Percentiles rank a stretch among this genome's conserved stretches.
Evolutionary conservation across 164 flowering plant species (phyloP).

Genomic region (Vitis labrusca): DNA sequence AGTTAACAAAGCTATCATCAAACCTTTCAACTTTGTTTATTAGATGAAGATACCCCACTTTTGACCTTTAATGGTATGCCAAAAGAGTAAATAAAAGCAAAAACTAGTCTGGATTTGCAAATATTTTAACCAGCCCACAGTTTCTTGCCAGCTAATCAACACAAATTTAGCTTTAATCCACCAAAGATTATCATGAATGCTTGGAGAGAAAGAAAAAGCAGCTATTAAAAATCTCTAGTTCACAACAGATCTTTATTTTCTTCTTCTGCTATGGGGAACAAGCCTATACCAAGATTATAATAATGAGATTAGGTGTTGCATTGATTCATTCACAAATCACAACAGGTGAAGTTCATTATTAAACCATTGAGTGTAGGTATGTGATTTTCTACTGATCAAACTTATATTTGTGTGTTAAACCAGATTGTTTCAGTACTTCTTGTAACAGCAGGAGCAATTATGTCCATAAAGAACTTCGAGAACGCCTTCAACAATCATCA

Average conservation of each 20-base stretch:
- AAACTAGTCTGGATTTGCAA: background rate
- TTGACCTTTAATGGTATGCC: slow-evolving; percentile 11
- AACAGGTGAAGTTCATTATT: too few relatives aligned
- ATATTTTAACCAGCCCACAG: slow-evolving; percentile 5
- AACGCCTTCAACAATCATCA: slow-evolving; percentile 48
- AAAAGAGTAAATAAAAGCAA: slow-evolving; percentile 3
- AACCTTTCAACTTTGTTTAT: slow-evolving; percentile 9
- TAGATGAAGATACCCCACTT: slow-evolving; percentile 21
- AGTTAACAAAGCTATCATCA: slow-evolving; percentile 4
- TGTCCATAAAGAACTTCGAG: slow-evolving; percentile 50
- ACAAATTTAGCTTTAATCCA: too few relatives aligned
- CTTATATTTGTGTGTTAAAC: background rate
- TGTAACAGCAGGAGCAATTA: slow-evolving; percentile 45
- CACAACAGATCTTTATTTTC: background rate
- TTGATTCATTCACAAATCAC: background rate
- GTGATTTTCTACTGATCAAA: background rate
- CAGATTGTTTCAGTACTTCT: slow-evolving; percentile 43
- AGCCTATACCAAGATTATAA: slow-evolving; percentile 5
- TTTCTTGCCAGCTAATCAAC: slow-evolving; percentile 6
- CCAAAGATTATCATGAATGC: slow-evolving; percentile 16
- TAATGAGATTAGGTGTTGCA: slow-evolving; percentile 10
- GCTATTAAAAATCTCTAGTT: background rate
- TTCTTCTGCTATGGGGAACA: background rate
- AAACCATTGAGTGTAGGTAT: background rate
- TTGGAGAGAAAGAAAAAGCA: slow-evolving; percentile 19